phyloP scores from a whole-genome alignment of 495 filamentous ascomycete genomes.

The Xylaria palmicola region DNA sequence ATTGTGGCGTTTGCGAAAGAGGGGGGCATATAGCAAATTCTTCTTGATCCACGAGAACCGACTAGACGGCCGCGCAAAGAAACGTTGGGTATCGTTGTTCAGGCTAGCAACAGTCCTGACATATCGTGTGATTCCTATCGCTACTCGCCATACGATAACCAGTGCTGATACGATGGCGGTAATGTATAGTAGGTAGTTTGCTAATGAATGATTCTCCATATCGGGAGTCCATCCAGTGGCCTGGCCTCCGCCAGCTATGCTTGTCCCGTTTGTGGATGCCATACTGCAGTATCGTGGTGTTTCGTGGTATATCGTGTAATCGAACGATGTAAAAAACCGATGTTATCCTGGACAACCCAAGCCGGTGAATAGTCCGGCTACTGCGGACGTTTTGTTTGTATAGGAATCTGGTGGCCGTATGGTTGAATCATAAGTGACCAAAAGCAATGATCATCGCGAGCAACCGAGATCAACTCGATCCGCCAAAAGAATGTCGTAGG shows the following conservation, averaged over 20 bases:
- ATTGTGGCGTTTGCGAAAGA: constrained; percentile 83
- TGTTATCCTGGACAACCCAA: background rate
- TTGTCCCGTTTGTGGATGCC: constrained; percentile 12
- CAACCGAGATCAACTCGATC: constrained; percentile 29
- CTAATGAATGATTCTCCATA: constrained; percentile 44
- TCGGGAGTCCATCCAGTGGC: constrained; percentile 32
- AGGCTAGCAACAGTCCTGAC: constrained; percentile 72
- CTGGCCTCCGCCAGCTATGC: constrained; percentile 25
- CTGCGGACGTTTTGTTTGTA: background rate
- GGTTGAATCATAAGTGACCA: background rate
- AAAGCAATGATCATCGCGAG: constrained; percentile 1
- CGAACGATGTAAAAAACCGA: background rate
- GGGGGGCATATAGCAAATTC: constrained; percentile 76
- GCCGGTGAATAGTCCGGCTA: background rate
- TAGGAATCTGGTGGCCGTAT: constrained; percentile 1
- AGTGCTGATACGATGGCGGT: constrained; percentile 41
- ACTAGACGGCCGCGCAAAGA: constrained; percentile 46
- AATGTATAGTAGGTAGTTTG: constrained; percentile 49
- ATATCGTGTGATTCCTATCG: constrained; percentile 61
- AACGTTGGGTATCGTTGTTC: constrained; percentile 62
- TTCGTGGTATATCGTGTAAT: background rate
- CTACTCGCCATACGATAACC: constrained; percentile 47
- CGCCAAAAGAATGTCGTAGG: constrained; percentile 18
- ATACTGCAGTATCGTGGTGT: constrained; percentile 21
- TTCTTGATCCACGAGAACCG: constrained; percentile 74